Evolutionary conservation across 1,284 basidiomycete species (phyloP), one percentile per base, ranked within the genome.

Genomic region (Tilletia walkeri): DNA sequence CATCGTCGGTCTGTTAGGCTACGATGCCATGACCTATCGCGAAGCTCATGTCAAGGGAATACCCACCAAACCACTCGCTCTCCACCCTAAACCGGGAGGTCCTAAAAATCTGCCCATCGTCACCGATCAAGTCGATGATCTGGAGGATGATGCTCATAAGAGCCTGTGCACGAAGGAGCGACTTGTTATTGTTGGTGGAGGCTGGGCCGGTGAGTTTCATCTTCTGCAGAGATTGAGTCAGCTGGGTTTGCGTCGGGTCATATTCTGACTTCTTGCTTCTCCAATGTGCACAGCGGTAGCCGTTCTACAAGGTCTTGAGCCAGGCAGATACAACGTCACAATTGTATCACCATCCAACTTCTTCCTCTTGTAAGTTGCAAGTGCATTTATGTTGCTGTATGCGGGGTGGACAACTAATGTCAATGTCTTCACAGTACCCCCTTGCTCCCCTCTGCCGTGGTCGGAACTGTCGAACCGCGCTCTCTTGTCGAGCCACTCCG

Each of bases 171-270:
- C 71, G 39, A 83, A 83, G 70, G 80, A 83, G 72, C 67, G 76
- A 5, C 75, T 83, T n/a, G 82, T 83, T 61, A 79, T 83, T 69
- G 78, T 83, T 4, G 82, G 82, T 16, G 81, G 82, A 48, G 82
- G 82, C 24, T 83, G 82, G 82, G 82, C 76, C 6, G 66, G 69
- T 67, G 12, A 69, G 59, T 66, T 16, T 18, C 12, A 6, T 9
- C 30, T 54, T 45, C 6, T 45, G 41, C 6, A 45, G 12, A 45
- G 41, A 5, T 45, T 5, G 6, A 45, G 41, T 12, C 41, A 45
- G 41, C 41, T n/a, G n/a, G n/a, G n/a, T n/a, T n/a, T n/a, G n/a
- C 38, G 10, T 48, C 6, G 18, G 1, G 30, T n/a, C 45, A 4
- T 20, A 18, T 1, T 12, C 61, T 65, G 38, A 18, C 61, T n/a